Conservation (phyloP, 345 rosid species). For the Raphanus raphanistrum region DNA sequence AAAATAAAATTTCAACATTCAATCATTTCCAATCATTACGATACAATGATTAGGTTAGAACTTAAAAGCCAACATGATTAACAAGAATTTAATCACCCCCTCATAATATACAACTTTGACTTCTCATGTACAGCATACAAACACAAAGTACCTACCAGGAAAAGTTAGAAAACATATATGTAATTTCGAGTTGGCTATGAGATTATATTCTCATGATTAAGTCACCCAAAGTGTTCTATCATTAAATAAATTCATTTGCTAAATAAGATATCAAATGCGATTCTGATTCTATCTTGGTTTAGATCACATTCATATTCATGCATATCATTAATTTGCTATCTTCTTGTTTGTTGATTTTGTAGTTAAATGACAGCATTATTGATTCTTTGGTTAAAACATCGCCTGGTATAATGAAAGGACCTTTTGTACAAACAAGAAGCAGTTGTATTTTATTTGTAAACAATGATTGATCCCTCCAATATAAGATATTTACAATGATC, state of each 20-base stretch:
- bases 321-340: slow-evolving; percentile 1
- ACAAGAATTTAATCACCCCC: slow-evolving; percentile 16
- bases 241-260: slow-evolving; percentile 5
- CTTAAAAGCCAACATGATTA: slow-evolving; percentile 24
- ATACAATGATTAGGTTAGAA: slow-evolving; percentile 35
- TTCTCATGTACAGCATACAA: slow-evolving; percentile 16
- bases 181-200: slow-evolving; percentile 15
- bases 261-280: slow-evolving; percentile 11
- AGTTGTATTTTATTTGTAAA: slow-evolving; percentile 12
- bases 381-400: slow-evolving; percentile 6
- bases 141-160: slow-evolving; percentile 16
- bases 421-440: slow-evolving; percentile 21
- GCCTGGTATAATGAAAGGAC: slow-evolving; percentile 4
- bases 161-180: slow-evolving; percentile 5
- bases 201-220: slow-evolving; percentile 33
- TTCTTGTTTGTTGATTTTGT: background rate
- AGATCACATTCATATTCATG: slow-evolving; percentile 14
- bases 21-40: slow-evolving; percentile 40
- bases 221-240: slow-evolving; percentile 17
- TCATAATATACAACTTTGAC: slow-evolving; percentile 31
- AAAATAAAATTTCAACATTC: slow-evolving; percentile 23
- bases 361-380: background rate
- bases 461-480: slow-evolving; percentile 8
- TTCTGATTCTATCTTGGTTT: slow-evolving; percentile 13
- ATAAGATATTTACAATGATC: background rate